Evolutionary conservation across 2,329 filamentous ascomycete species (phyloP), one percentile per base, ranked within the genome.

Genomic region (Aspergillus eucalypticola): DNA sequence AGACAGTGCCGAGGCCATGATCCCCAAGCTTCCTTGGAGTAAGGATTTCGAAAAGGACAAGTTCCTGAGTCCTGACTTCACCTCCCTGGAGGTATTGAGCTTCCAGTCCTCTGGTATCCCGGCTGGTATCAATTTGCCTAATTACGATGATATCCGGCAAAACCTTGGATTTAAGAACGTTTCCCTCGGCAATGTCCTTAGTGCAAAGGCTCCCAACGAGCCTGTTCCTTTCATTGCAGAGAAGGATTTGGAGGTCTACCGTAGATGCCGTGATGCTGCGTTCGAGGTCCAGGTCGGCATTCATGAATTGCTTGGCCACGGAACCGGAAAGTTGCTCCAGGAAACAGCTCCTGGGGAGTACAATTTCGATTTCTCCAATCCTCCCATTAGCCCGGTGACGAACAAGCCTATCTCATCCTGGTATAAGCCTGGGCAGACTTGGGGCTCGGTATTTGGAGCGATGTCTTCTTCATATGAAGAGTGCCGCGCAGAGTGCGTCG

Each of bases 221-320:
- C 90, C 90, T 67, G 90, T 96, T 27, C 94, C 94, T 0, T 96
- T 98, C 78, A 92, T 99, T 70, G 83, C 87, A 13, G 86, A 90
- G 2, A 83, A 85, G 48, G 94, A 98, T 69, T 82, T 95, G 21
- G 85, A 86, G 2, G 74, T 96, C 4, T 98, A 90, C 76, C 85
- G 90, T 68, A 90, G 90, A 72, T 92, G 91, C 76, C 90, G 92
- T 10, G 93, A 97, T 69, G 84, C 86, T 6, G 89, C 94, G 0
- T 98, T 98, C 69, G 94, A 98, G 76, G 92, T 97, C 2, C 93
- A 98, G 78, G 94, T 99, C 52, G 94, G 93, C 23, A 88, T 98
- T 19, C 94, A 98, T 76, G 93, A 97, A 74, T 86, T 97, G 80
- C 71, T 88, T 2, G 90, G 93, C 17, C 94, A 97, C 69, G 94